These are phyloP conservation scores for Meyerozyma elateridarum DNA, from an alignment of 1,139 yeast genomes.

Conservation along the genomic window DNA sequence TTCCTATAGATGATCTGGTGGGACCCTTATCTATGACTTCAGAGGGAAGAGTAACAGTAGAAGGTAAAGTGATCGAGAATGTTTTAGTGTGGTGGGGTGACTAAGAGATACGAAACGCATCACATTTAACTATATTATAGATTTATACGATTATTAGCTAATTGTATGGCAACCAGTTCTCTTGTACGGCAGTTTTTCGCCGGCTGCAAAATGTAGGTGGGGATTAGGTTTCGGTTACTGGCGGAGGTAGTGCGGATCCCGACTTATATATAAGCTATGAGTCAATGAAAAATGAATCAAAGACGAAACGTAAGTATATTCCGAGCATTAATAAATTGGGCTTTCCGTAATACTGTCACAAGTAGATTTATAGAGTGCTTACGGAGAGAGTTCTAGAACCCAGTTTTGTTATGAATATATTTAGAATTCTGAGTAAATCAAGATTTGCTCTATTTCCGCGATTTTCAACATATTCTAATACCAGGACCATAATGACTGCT, in stretches of 20 bases:
- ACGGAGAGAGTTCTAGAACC: no score
- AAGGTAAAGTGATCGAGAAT: slow-evolving; percentile 35
- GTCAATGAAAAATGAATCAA: slow-evolving; percentile 2
- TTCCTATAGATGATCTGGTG: slow-evolving; percentile 18
- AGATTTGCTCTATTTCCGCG: background rate
- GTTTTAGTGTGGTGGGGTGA: slow-evolving; percentile 21
- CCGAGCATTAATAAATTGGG: no score
- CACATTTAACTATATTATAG: no score
- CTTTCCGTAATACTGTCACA: no score
- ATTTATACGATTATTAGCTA: no score
- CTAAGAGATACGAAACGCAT: no score
- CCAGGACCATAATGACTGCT: slow-evolving; percentile 19
- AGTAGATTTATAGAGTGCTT: slow-evolving; percentile 3
- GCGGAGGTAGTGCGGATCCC: background rate
- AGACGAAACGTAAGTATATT: slow-evolving; percentile 3
- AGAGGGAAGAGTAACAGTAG: slow-evolving; percentile 26
- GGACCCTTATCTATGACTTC: slow-evolving; percentile 18
- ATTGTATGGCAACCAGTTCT: no score
- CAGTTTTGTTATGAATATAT: background rate
- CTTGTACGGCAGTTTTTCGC: no score
- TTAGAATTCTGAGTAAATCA: background rate
- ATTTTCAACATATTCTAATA: background rate
- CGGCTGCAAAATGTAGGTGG: no score
- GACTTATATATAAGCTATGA: slow-evolving; percentile 4
- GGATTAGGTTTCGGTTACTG: slow-evolving; percentile 3